Evolutionary conservation across 768 basidiomycete genomes (phyloP).

Genomic region (Paxillus involutus): DNA sequence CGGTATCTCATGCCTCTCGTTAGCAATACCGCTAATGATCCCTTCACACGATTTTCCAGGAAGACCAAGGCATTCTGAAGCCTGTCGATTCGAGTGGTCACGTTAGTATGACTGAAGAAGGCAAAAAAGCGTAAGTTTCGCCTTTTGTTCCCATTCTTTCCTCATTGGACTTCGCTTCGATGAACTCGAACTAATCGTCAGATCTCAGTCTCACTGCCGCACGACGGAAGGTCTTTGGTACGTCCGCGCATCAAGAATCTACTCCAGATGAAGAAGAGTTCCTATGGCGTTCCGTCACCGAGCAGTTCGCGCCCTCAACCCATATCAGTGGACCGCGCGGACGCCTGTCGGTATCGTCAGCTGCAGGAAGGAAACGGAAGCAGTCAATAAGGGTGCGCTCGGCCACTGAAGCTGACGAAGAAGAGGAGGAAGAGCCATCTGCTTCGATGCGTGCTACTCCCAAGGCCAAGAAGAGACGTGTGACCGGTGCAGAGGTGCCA

Average conservation of each 20-base stretch:
- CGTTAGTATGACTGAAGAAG: conserved; percentile 41
- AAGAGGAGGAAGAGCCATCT: conserved; percentile 8
- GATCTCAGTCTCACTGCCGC: conserved; percentile 31
- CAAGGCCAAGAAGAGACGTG: conserved; percentile 9
- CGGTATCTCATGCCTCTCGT: conserved; percentile 8
- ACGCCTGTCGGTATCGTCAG: not conserved
- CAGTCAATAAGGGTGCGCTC: not conserved
- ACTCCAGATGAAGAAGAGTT: conserved; percentile 33
- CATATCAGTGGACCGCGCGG: conserved; percentile 4
- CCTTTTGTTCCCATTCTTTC: not conserved
- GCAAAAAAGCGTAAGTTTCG: conserved; percentile 44
- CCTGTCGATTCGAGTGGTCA: conserved; percentile 35
- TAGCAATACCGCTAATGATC: not conserved
- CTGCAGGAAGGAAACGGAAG: not conserved
- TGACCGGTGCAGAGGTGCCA: conserved; percentile 1
- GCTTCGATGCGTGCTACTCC: conserved; percentile 8
- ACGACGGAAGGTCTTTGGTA: conserved; percentile 31
- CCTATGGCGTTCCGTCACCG: conserved; percentile 40
- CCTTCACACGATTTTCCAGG: conserved; percentile 26
- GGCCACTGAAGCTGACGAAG: not conserved
- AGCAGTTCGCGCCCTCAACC: conserved; percentile 21
- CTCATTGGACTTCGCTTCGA: not conserved
- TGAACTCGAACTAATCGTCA: not conserved
- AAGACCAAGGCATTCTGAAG: conserved; percentile 43
- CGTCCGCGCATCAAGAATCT: conserved; percentile 21